Evolutionary conservation across 345 rosid species (phyloP), one percentile per base, ranked within the genome.

Genomic region (Eucalyptus melliodora): DNA sequence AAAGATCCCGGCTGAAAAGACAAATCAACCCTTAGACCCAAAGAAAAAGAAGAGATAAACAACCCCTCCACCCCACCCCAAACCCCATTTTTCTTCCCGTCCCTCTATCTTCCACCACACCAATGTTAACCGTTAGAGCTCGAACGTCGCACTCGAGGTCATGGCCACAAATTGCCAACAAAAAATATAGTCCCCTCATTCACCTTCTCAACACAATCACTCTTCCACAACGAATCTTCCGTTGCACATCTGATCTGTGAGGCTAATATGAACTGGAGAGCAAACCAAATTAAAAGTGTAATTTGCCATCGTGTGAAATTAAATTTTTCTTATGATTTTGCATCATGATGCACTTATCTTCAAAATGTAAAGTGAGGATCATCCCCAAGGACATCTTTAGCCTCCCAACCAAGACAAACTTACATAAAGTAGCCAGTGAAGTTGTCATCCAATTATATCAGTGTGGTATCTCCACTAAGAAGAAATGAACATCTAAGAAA

Each of bases 401-500:
- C 4, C 80, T 1, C 80, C 80, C 8, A 50, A 6, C 6, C 19
- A 50, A 0, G 2, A 44, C 45, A 8, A 3, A 7, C 77, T 7
- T 8, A 67, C 21, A 17, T 31, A 16, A 67, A 67, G 42, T 42
- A 67, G 7, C 17, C 17, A 30, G 3, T 30, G 2, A 65, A 65
- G 1, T 67, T 16, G 4, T 34, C 42, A 3, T 31, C 42, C 42
- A 31, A 31, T 69, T 69, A 16, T 9, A 34, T 31, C 1, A 50
- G 3, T 50, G 19, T 50, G 19, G 53, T 6, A 50, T 2, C 8
- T 2, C 1, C 1, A 2, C 0, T 6, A 50, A 50, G 19, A 50
- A 50, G 40, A 50, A 50, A 6, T 50, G 53, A 50, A 1, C 19
- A 16, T 50, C 3, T 50, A 50, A 6, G 19, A 50, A 50, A 50